Conservation (phyloP, 2,329 filamentous ascomycete genomes). For the Cercospora sp. region DNA sequence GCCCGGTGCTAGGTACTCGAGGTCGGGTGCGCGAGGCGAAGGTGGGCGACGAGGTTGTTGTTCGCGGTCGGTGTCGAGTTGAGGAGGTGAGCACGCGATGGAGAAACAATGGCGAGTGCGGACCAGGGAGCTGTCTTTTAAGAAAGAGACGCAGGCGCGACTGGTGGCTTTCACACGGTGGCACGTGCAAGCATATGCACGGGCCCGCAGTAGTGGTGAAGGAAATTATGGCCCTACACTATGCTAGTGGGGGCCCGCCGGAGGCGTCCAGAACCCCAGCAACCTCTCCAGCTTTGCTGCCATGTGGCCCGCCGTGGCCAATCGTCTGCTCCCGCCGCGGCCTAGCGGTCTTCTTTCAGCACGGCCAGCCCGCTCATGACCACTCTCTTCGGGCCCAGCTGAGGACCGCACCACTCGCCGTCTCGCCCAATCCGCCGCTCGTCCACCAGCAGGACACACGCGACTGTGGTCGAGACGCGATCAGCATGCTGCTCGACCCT, state of each 20-base stretch:
- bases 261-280: neutral
- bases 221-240: neutral
- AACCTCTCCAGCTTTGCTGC: neutral
- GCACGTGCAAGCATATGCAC: neutral
- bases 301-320: neutral
- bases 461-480: neutral
- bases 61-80: slow-evolving; percentile 5
- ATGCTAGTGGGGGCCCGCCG: neutral
- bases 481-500: neutral
- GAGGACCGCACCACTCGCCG: neutral
- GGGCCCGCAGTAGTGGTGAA: neutral
- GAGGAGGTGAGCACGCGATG: slow-evolving; percentile 9
- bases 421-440: neutral
- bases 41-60: neutral
- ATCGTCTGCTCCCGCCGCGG: neutral
- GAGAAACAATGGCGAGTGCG: slow-evolving; percentile 3
- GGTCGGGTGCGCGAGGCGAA: neutral
- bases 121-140: neutral
- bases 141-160: neutral
- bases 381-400: neutral
- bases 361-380: neutral
- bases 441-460: neutral
- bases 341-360: neutral
- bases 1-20: neutral
- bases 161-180: slow-evolving; percentile 1